Percentiles rank a stretch among this genome's conserved stretches.
phyloP scores from a whole-genome alignment of 148 eudicot genomes.

The Dysphania ambrosioides region DNA sequence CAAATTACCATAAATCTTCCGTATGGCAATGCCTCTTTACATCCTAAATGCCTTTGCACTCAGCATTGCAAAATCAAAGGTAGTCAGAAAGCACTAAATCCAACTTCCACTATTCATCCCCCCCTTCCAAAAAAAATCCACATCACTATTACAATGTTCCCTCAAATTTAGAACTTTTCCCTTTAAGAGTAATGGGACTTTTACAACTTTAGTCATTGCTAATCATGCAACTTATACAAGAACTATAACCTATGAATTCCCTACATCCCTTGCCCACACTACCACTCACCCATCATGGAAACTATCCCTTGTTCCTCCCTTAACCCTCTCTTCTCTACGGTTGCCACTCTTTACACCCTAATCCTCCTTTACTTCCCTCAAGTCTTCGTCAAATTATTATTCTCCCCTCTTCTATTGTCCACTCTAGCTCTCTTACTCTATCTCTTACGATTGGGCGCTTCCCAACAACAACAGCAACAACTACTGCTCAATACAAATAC shows the following conservation, averaged over 20 bases:
- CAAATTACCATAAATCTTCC: too few species aligned
- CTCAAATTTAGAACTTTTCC: conserved; percentile 12
- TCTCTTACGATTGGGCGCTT: conserved; percentile 53
- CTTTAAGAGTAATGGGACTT: conserved; percentile 1
- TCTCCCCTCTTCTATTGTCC: conserved; percentile 51
- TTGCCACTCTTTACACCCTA: conserved; percentile 46
- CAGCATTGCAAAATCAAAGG: conserved; percentile 11
- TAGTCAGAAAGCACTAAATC: conserved; percentile 14
- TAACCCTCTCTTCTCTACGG: conserved; percentile 45
- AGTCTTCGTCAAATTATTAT: conserved; percentile 28
- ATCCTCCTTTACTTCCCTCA: conserved; percentile 54
- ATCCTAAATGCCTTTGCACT: conserved; percentile 4
- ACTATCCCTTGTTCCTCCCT: conserved; percentile 11
- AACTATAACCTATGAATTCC: neutral
- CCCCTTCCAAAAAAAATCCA: neutral
- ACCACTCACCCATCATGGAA: conserved; percentile 4
- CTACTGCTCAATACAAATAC: neutral
- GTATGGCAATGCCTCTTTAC: neutral
- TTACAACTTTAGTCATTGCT: conserved; percentile 14
- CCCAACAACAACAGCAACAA: conserved; percentile 25
- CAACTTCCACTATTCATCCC: conserved; percentile 21
- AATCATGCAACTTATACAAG: neutral
- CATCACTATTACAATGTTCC: conserved; percentile 28
- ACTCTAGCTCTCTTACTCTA: conserved; percentile 44
- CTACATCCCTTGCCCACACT: neutral